phyloP scores from a whole-genome alignment of 2,329 filamentous ascomycete species.

The Epichloe brachyelytri region DNA sequence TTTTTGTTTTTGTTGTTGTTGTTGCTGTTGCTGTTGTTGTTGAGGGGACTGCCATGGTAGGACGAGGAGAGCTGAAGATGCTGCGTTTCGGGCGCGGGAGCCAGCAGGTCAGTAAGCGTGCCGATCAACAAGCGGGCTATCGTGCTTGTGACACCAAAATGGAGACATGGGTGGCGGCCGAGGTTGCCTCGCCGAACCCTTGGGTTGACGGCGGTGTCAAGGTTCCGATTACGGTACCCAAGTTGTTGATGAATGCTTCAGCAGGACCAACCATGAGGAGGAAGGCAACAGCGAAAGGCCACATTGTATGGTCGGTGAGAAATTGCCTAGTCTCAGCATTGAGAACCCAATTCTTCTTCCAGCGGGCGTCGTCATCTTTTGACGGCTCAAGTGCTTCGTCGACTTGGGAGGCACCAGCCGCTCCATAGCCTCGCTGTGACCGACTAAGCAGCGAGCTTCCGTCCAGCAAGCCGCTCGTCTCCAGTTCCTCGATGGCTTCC shows the following conservation, averaged over 20 bases:
- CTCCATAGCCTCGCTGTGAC: conserved; percentile 46
- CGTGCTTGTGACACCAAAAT: conserved; percentile 87
- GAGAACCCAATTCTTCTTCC: conserved; percentile 80
- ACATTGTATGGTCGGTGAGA: conserved; percentile 84
- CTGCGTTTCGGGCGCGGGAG: conserved; percentile 50
- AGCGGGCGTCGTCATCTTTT: conserved; percentile 35
- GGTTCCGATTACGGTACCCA: conserved; percentile 86
- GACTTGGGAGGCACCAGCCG: conserved; percentile 35
- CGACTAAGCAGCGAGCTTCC: conserved; percentile 59
- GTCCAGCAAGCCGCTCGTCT: conserved; percentile 71
- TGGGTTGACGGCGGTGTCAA: conserved; percentile 49
- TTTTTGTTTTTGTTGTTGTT: neutral
- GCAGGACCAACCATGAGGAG: conserved; percentile 87
- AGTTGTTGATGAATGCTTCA: conserved; percentile 96
- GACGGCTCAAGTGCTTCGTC: conserved; percentile 25
- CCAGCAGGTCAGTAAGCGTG: conserved; percentile 76
- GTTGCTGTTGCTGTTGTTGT: neutral
- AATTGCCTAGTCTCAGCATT: conserved; percentile 85
- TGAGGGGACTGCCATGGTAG: conserved; percentile 9
- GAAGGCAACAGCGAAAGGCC: conserved; percentile 82
- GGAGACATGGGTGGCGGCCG: conserved; percentile 78
- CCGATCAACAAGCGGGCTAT: conserved; percentile 83
- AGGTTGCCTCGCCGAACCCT: conserved; percentile 32
- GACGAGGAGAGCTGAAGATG: conserved; percentile 33
- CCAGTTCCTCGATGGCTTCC: conserved; percentile 79